Conservation (phyloP, 108 stramenopile species). For the Skeletonema menzelii region DNA sequence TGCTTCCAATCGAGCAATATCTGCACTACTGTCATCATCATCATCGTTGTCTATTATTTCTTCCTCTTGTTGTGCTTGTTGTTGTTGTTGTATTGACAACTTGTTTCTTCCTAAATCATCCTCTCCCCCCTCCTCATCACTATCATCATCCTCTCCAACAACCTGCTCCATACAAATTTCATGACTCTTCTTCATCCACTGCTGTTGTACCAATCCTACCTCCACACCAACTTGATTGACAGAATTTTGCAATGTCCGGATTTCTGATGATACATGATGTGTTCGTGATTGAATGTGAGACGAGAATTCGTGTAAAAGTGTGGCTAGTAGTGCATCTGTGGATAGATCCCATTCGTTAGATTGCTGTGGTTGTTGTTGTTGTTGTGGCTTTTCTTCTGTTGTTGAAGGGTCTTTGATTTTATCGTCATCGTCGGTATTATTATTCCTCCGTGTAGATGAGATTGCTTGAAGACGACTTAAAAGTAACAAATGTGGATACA, state of each 20-base stretch:
- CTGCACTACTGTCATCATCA: conserved; percentile 14
- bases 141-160: conserved; percentile 21
- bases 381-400: background rate
- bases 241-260: conserved; percentile 7
- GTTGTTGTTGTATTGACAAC: background rate
- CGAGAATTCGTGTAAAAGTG: conserved; percentile 30
- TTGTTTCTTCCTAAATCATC: background rate
- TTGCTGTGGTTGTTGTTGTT: background rate
- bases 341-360: conserved; percentile 26
- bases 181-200: conserved; percentile 8
- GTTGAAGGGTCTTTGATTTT: background rate
- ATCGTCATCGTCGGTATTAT: background rate
- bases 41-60: conserved; percentile 3
- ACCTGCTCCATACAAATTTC: conserved; percentile 24
- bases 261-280: conserved; percentile 7
- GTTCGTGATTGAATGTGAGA: conserved; percentile 14
- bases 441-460: background rate
- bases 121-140: background rate
- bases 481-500: background rate
- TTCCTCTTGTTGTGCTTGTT: background rate
- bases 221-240: conserved; percentile 26
- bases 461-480: background rate
- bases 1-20: conserved; percentile 29
- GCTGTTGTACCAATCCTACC: conserved; percentile 5
- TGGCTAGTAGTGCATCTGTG: conserved; percentile 24